Base-by-base conservation (phyloP, 179 eudicot species). In the Gypsophila paniculata region DNA sequence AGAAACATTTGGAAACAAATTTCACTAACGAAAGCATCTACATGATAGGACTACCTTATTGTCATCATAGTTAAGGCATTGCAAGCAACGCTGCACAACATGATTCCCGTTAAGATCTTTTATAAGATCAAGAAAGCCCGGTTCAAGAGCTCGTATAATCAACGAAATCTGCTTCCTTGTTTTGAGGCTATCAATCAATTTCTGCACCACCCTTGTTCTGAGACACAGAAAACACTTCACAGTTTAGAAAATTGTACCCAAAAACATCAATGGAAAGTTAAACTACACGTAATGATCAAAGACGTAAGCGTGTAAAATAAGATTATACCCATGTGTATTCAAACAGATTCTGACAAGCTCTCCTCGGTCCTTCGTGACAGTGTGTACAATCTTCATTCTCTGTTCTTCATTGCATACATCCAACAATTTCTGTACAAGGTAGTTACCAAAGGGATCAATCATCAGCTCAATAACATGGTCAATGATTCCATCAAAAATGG, bases 131-230 rank as follows among this genome's bases (percentile, higher is more conserved):
- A 93, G 86, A 71, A 91, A 89, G 38, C 93, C 96, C 2, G 96
- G 95, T 79, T 93, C 90, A 73, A 93, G 89, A 0, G 96, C 88
- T 64, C 76, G 72, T 57, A 87, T 73, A 54, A 89, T 85, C 60
- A 85, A 34, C 0, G 83, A 80, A 69, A 89, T 84, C 59, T 93
- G 91, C 80, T 80, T 85, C 77, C 84, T 79, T 22, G 92, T 85
- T 79, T 82, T 89, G 52, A 91, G 86, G 44, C 88, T 89, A 72
- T 91, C 93, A 9, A 93, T 89, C 81, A 93, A 76, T 76, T 91
- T 91, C 80, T 93, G 98, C 70, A 93, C 93, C 69, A 85, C 95
- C 7, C 98, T 83, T 14, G 98, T 93, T 15, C 98, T 93, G 84
- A 71, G 38, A 78, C 71, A 75, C 34, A 70, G 78, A 55, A 55